These are phyloP conservation scores for Glomus cerebriforme DNA, from an alignment of 192 early-diverging fungal species.

Conservation along the genomic window DNA sequence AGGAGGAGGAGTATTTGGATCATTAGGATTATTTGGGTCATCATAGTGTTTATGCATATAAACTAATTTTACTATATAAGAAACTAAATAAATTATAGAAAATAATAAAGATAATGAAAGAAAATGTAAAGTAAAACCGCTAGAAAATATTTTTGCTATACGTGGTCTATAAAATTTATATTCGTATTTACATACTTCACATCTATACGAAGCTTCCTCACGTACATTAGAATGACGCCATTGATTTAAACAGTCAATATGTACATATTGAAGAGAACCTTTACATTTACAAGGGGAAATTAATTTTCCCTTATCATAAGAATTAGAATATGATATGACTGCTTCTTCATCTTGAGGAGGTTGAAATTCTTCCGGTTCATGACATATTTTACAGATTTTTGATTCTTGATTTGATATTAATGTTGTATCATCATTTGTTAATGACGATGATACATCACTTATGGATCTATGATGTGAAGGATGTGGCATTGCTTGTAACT, in stretches of 20 bases:
- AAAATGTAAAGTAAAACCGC: neutral
- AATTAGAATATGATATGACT: neutral
- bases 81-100: neutral
- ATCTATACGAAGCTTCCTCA: slow-evolving; percentile 12
- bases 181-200: slow-evolving; percentile 28
- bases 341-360: neutral
- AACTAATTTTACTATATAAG: neutral
- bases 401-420: neutral
- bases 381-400: slow-evolving; percentile 30
- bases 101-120: neutral
- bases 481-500: neutral
- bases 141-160: neutral
- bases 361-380: neutral
- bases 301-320: neutral
- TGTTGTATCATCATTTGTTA: neutral
- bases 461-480: neutral
- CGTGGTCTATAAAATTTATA: slow-evolving; percentile 24
- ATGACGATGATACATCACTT: neutral
- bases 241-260: slow-evolving; percentile 18
- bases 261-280: slow-evolving; percentile 27
- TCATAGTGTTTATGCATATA: neutral
- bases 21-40: neutral
- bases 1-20: neutral
- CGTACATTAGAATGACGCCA: slow-evolving; percentile 11
- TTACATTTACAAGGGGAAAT: slow-evolving; percentile 30